phyloP scores from a whole-genome alignment of 495 filamentous ascomycete species.

The Talaromyces liani region DNA sequence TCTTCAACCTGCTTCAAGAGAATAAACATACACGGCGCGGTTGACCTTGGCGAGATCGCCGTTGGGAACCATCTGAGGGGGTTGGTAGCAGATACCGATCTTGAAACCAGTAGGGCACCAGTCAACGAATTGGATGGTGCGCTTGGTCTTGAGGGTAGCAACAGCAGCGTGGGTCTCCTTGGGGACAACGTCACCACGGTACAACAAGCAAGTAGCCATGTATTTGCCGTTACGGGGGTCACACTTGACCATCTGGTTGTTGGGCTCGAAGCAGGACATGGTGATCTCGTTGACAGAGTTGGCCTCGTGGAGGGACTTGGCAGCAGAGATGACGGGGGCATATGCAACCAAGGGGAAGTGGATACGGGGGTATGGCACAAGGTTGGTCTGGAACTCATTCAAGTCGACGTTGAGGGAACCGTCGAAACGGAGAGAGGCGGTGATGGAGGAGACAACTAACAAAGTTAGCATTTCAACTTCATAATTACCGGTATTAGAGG shows the following conservation, averaged over 20 bases:
- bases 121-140: slow-evolving; percentile 98
- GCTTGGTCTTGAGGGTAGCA: slow-evolving; percentile 94
- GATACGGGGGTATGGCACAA: slow-evolving; percentile 97
- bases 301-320: slow-evolving; percentile 90
- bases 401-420: slow-evolving; percentile 98
- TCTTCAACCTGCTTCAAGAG: background rate
- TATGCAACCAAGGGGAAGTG: slow-evolving; percentile 98
- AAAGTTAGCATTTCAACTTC: slow-evolving; percentile 7
- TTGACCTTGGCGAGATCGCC: slow-evolving; percentile 95
- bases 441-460: slow-evolving; percentile 92
- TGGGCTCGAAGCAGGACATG: slow-evolving; percentile 65
- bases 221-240: slow-evolving; percentile 99
- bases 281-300: slow-evolving; percentile 62
- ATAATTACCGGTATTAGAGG: background rate
- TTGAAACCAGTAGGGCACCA: slow-evolving; percentile 99
- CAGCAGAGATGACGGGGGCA: slow-evolving; percentile 84
- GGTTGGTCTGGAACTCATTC: slow-evolving; percentile 99
- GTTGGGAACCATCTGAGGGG: slow-evolving; percentile 89
- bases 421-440: slow-evolving; percentile 96
- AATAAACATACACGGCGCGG: slow-evolving; percentile 80
- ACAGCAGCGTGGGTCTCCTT: slow-evolving; percentile 90
- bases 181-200: slow-evolving; percentile 96
- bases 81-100: slow-evolving; percentile 99
- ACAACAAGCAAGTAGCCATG: slow-evolving; percentile 97
- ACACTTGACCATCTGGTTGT: slow-evolving; percentile 99